Base-by-base conservation (phyloP, 192 early-diverging fungal genomes). In the Gaertneriomyces sp. region DNA sequence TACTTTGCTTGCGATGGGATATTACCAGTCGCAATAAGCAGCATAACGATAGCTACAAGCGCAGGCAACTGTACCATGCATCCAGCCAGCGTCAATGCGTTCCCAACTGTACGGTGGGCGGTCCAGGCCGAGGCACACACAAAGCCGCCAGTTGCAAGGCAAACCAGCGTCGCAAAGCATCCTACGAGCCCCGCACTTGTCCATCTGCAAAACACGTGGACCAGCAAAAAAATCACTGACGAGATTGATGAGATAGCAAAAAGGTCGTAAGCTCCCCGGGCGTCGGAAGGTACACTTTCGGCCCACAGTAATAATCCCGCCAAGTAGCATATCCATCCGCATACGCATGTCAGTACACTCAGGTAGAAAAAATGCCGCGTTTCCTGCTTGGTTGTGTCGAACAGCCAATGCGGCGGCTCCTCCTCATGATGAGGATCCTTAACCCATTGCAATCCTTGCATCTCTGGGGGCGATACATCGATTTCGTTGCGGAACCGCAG, bases 331-430 rank as follows among this genome's bases (percentile, higher is more conserved):
- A 33, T 33, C 25, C 25, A 33, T 33, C 25, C 25, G 25, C 25
- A 33, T 33, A 33, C 25, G 25, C 25, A 33, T 33, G 25, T 33
- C 25, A 33, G 25, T 33, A 33, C 25, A 33, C 25, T 33, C 25
- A 33, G 25, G 25, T 33, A 33, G 25, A 33, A 33, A 33, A 33
- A 1, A 33, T 33, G 25, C 25, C 25, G 25, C 25, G 25, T 33
- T 33, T 33, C 25, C 25, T 33, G 25, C 25, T 33, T 33, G 25
- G 25, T 33, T 16, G 47, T 5, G 10, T 4, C 19, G 10, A 20
- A 17, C 10, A 63, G 14, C 61, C 61, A 63, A 53, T 63, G 61
- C 14, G 10, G 4, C 20, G 46, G 10, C 38, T 63, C 61, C 40
- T 63, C 61, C 4, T 11, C 9, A 63, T 63, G 45, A n/a, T 49